These are phyloP conservation scores for Eucalyptus marginata DNA, from an alignment of 345 rosid species.

Conservation along the genomic window DNA sequence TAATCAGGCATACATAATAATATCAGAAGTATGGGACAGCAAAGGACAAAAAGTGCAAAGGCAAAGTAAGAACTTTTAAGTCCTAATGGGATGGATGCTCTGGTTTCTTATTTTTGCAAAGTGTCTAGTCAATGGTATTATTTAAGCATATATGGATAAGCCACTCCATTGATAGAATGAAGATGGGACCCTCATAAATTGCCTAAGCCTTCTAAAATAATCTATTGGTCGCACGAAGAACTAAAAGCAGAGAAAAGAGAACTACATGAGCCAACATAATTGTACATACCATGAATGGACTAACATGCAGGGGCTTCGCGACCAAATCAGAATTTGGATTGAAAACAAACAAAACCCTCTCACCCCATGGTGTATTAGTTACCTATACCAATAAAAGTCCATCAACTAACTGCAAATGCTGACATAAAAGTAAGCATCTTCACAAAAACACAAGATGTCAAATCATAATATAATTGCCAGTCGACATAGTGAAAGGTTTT, in stretches of 20 bases:
- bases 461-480: neutral
- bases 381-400: slow-evolving; percentile 36
- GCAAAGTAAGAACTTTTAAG: too few relatives aligned
- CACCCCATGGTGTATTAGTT: slow-evolving; percentile 96
- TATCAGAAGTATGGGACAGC: too few relatives aligned
- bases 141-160: too few relatives aligned
- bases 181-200: neutral
- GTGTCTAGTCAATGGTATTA: neutral
- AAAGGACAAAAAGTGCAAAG: too few relatives aligned
- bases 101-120: neutral
- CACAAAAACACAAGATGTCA: neutral
- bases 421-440: neutral
- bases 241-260: too few relatives aligned
- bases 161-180: too few relatives aligned
- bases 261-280: too few relatives aligned
- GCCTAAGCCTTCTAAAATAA: neutral
- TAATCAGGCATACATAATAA: neutral
- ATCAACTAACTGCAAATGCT: neutral
- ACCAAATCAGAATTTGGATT: slow-evolving; percentile 64
- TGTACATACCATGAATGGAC: neutral
- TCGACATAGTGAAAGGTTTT: neutral
- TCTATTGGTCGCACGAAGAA: too few relatives aligned
- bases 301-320: slow-evolving; percentile 87
- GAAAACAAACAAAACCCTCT: slow-evolving; percentile 69
- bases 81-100: too few relatives aligned